Percentiles rank a stretch among this genome's conserved stretches.
These are phyloP conservation scores for Saururus chinensis DNA, from an alignment of 164 flowering plant genomes.

Conservation along the genomic window DNA sequence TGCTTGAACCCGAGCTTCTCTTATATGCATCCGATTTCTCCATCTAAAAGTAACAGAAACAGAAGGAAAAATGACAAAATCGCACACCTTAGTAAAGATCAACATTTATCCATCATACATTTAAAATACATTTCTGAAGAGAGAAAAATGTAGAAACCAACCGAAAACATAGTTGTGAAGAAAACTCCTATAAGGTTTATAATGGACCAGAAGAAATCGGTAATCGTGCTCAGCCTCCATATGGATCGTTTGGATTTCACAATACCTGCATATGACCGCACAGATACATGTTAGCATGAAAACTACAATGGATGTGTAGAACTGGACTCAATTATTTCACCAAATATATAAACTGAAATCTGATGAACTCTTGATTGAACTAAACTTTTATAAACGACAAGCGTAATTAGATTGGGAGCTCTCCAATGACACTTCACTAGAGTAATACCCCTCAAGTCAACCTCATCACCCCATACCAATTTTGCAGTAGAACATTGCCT, in stretches of 20 bases:
- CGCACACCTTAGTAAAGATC: not conserved
- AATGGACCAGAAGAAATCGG: slow-evolving; percentile 79
- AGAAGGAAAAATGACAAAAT: not conserved
- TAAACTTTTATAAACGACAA: too few species aligned
- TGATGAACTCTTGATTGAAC: too few species aligned
- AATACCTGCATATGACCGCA: slow-evolving; percentile 42
- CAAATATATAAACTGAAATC: too few species aligned
- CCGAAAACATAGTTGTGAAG: slow-evolving; percentile 90
- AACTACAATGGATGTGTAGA: too few species aligned
- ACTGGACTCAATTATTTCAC: too few species aligned
- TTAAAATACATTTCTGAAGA: not conserved
- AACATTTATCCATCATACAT: not conserved
- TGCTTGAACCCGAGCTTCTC: slow-evolving; percentile 60
- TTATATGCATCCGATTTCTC: slow-evolving; percentile 87
- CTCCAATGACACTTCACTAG: too few species aligned
- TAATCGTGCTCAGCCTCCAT: slow-evolving; percentile 77
- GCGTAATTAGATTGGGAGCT: too few species aligned
- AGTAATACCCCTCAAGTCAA: too few species aligned
- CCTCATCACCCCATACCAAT: too few species aligned
- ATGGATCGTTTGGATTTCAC: slow-evolving; percentile 79
- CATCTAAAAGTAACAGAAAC: slow-evolving; percentile 39
- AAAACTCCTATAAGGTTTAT: slow-evolving; percentile 60
- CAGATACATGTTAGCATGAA: too few species aligned
- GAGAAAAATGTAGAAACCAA: slow-evolving; percentile 16
- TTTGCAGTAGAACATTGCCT: too few species aligned